Evolutionary conservation across 2,329 filamentous ascomycete genomes (phyloP), one percentile per base, ranked within the genome.

Genomic region (Penicillium thymicola): DNA sequence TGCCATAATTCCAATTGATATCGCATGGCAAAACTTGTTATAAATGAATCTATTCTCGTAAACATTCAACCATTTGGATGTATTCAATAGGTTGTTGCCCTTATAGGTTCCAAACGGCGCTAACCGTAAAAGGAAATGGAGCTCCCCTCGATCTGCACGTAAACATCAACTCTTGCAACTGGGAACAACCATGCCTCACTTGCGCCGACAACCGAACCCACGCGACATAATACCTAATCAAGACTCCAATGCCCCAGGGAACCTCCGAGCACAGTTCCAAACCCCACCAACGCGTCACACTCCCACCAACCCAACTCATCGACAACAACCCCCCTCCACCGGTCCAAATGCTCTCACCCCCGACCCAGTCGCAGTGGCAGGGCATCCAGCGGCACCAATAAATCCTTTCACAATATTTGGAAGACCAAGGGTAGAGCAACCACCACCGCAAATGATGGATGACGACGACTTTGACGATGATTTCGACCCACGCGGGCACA

Each of bases 221-320:
- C 57, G 59, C 45, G 60, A 59, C 23, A 44, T 44, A 32, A 40
- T 45, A 25, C 52, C 45, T 5, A 51, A 51, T 41, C 54, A 66
- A 58, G 59, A 55, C 25, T n/a, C 54, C 5, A 61, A 53, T 32
- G 47, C 47, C 8, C 48, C 59, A 8, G 49, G 53, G 18, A 57
- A 52, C 27, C 59, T 65, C 14, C 64, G 63, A 50, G 51, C 61
- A 2, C 70, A 73, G 53, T 73, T 70, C 49, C 69, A 71, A 18
- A 73, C 70, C 10, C 70, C 70, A 10, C 70, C 70, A 1, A 60
- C 69, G 10, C 65, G 66, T 30, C 64, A 61, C 16, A 68, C 66
- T 14, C 70, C 60, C 37, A 59, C 63, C 36, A 64, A 63, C 42
- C 65, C 62, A 58, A 65, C 67, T 10, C 67, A 67, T 27, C 59